Base-by-base conservation (phyloP, 352 stramenopile genomes). In the Phytophthora sojae region DNA sequence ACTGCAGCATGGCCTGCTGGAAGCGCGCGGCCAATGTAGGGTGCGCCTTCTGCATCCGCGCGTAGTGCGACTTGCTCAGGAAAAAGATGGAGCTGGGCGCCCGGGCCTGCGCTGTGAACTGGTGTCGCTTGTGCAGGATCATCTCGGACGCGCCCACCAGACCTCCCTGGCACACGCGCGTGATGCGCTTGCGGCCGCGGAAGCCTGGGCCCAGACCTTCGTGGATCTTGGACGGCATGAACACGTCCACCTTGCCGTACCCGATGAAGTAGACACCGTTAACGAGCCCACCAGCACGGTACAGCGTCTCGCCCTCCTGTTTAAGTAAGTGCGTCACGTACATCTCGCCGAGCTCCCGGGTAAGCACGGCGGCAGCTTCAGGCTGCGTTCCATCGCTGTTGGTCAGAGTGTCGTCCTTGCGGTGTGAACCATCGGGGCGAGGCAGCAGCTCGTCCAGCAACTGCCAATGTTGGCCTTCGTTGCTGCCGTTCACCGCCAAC, bases 171-270 rank as follows among this genome's bases (percentile, higher is more conserved):
- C 86, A 94, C 62, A 95, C 86, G 17, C 89, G 87, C 26, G 92
- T 73, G 60, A 96, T 94, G 44, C 89, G 87, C 69, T 95, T 95
- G 59, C 79, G 78, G 6, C 89, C 89, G 17, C 70, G 80, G 58
- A 96, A 96, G 42, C 89, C 89, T 0, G 89, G 89, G 0, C 89
- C 89, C 64, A 96, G 83, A 26, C 85, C 73, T 68, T 96, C 86
- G 68, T 95, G 83, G 26, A 91, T 78, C 51, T 81, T 95, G 44
- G 85, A 92, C 14, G 89, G 89, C 61, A 96, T 77, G 67, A 93
- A 96, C 9, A 95, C 89, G 62, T 96, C 89, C 11, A 96, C 75
- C 47, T 95, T 94, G 71, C 89, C 89, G 44, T 90, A 95, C 9
- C 86, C 89, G 57, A 96, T 84, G 62, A 96, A 94, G 77, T 89